phyloP scores from a whole-genome alignment of 371 early-diverging fungal species.

The Saksenaea vasiformis region DNA sequence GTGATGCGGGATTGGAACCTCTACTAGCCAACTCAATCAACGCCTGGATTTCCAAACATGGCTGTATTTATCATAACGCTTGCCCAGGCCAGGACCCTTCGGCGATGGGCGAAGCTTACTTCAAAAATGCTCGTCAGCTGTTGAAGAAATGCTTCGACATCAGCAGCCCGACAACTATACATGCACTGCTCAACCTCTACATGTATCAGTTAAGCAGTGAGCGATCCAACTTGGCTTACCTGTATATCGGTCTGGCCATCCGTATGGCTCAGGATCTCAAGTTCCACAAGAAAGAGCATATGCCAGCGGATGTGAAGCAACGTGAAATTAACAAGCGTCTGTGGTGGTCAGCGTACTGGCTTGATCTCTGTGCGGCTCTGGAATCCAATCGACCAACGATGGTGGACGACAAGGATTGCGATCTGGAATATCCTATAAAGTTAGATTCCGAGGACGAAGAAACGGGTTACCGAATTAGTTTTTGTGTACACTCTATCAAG shows the following conservation, averaged over 20 bases:
- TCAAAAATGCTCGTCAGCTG: constrained; percentile 58
- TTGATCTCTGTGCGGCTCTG: constrained; percentile 53
- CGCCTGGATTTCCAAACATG: constrained; percentile 64
- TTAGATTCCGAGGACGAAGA: constrained; percentile 50
- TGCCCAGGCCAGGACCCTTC: constrained; percentile 46
- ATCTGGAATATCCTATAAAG: constrained; percentile 55
- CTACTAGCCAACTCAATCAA: constrained; percentile 58
- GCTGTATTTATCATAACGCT: constrained; percentile 52
- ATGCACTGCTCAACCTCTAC: constrained; percentile 61
- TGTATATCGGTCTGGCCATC: constrained; percentile 62
- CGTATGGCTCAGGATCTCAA: constrained; percentile 70
- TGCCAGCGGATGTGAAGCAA: constrained; percentile 50
- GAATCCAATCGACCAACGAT: constrained; percentile 53
- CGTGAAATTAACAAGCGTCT: constrained; percentile 58
- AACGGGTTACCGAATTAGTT: constrained; percentile 47
- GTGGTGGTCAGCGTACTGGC: constrained; percentile 69
- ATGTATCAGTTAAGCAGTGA: constrained; percentile 64
- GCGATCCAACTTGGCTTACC: constrained; percentile 57
- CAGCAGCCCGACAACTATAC: constrained; percentile 56
- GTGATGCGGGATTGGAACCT: constrained; percentile 30
- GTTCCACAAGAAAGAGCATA: constrained; percentile 53
- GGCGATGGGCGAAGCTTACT: constrained; percentile 57
- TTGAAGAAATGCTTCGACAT: constrained; percentile 61
- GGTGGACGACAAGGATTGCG: constrained; percentile 66
- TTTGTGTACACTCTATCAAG: constrained; percentile 52